A percentile compares a stretch with the other conserved stretches of the same genome.
Conservation (phyloP, 306 rosid species). For the Inga oerstediana region DNA sequence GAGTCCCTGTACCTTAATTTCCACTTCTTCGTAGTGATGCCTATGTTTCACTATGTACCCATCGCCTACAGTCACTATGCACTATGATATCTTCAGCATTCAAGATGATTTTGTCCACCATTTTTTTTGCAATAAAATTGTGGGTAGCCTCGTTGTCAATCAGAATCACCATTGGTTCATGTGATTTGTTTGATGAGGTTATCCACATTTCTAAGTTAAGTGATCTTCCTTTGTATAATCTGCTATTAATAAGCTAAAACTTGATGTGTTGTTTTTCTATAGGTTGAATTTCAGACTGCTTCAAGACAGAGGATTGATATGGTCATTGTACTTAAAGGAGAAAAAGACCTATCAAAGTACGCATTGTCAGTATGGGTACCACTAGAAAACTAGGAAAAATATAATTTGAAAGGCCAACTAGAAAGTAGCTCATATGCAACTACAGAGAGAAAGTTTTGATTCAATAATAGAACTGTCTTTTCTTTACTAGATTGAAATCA, state of each 20-base stretch:
- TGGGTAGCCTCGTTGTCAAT: no score
- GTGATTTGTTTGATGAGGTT: constrained; percentile 87
- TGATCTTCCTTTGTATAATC: constrained; percentile 24
- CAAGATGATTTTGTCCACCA: no score
- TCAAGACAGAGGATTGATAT: constrained; percentile 97
- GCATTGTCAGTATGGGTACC: constrained; percentile 74
- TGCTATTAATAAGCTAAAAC: constrained; percentile 29
- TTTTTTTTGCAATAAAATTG: no score
- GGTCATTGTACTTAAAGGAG: constrained; percentile 88
- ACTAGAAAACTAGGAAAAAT: background rate
- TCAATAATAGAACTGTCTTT: constrained; percentile 2
- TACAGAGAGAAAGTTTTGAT: background rate
- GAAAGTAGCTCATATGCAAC: constrained; percentile 11
- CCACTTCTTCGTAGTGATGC: no score
- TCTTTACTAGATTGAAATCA: constrained; percentile 5
- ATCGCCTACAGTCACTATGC: no score
- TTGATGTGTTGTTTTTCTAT: constrained; percentile 20
- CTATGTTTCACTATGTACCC: no score
- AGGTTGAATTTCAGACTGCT: constrained; percentile 96
- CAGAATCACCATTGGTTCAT: no score
- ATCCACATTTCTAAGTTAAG: background rate
- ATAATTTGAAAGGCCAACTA: background rate
- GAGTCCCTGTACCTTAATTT: no score
- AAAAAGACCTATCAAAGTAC: constrained; percentile 85
- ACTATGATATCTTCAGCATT: no score